Conservation (phyloP, 257 asterid species). For the Buddleja alternifolia region DNA sequence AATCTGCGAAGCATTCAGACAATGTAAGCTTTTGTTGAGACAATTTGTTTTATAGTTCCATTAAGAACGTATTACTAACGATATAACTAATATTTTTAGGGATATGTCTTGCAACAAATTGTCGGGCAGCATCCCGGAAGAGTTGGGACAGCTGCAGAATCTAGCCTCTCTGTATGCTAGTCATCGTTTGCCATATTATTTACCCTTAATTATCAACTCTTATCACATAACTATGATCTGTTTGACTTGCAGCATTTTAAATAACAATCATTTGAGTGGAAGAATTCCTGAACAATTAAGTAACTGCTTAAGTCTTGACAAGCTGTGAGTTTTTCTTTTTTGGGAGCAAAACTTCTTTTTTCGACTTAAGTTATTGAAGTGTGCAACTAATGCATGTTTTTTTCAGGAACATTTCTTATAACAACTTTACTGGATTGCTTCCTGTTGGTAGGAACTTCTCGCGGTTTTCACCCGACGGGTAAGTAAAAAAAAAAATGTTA, state of each 20-base stretch:
- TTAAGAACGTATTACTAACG: background rate
- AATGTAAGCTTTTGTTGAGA: conserved; percentile 52
- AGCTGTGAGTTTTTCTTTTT: conserved; percentile 55
- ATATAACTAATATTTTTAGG: conserved; percentile 37
- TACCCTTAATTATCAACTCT: background rate
- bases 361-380: conserved; percentile 3
- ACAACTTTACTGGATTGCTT: conserved; percentile 79
- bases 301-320: conserved; percentile 81
- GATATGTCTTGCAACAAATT: conserved; percentile 82
- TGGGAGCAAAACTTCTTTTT: background rate
- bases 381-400: conserved; percentile 26
- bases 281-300: conserved; percentile 76
- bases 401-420: conserved; percentile 76
- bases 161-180: conserved; percentile 73
- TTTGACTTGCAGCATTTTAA: conserved; percentile 63
- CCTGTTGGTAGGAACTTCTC: conserved; percentile 81
- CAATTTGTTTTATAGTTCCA: background rate
- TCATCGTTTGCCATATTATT: background rate
- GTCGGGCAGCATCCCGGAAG: conserved; percentile 70
- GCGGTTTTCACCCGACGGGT: conserved; percentile 88
- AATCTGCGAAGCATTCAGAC: conserved; percentile 78
- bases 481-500: background rate
- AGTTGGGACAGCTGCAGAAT: conserved; percentile 90
- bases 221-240: background rate
- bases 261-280: conserved; percentile 71